Evolutionary conservation across 2,329 filamentous ascomycete genomes (phyloP).

Genomic region (Nemania abortiva): DNA sequence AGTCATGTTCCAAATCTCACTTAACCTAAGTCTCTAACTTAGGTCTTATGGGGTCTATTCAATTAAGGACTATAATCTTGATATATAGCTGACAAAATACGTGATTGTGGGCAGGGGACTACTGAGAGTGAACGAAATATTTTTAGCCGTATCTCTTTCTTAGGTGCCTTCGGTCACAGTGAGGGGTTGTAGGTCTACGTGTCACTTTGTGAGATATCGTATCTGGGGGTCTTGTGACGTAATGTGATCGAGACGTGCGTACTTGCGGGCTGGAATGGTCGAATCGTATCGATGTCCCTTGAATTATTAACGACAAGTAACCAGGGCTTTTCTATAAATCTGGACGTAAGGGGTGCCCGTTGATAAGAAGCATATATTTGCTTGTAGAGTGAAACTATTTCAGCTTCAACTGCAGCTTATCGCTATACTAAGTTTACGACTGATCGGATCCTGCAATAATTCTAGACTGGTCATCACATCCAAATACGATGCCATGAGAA

Average conservation of each 20-base stretch:
- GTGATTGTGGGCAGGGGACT: not conserved
- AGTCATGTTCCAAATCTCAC: not conserved
- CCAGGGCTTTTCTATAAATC: not conserved
- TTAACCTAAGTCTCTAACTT: not conserved
- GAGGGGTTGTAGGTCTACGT: not conserved
- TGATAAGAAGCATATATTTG: not conserved
- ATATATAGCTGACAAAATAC: slow-evolving; percentile 2
- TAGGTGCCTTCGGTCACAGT: not conserved
- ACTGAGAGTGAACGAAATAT: not conserved
- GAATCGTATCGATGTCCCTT: not conserved
- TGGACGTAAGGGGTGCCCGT: not conserved
- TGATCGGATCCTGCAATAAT: not conserved
- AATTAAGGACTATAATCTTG: not conserved
- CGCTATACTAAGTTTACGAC: not conserved
- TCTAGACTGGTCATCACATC: not conserved
- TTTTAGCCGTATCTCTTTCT: not conserved
- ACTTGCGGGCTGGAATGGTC: not conserved
- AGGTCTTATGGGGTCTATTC: not conserved
- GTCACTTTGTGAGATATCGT: not conserved
- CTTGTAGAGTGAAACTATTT: not conserved
- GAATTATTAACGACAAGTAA: not conserved
- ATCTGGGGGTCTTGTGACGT: not conserved
- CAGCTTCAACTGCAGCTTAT: not conserved
- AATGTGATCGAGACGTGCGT: not conserved
- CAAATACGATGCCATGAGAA: not conserved